These are phyloP conservation scores for Phlyctochytrium bullatum DNA, from an alignment of 192 early-diverging fungal genomes.

Conservation along the genomic window DNA sequence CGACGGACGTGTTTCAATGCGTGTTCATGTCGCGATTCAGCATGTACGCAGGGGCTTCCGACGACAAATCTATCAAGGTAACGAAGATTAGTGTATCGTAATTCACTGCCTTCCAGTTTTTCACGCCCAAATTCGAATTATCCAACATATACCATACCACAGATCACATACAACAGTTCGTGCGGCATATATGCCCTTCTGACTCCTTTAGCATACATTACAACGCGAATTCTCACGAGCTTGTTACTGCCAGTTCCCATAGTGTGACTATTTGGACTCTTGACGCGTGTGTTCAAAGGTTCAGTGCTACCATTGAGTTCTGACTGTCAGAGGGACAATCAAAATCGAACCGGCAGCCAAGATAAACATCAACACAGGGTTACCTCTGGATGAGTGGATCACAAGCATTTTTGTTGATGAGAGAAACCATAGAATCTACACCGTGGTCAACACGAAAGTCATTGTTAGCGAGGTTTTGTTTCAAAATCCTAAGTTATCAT, in stretches of 20 bases:
- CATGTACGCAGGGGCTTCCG: slow-evolving; percentile 34
- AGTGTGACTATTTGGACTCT: slow-evolving; percentile 19
- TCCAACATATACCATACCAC: slow-evolving; percentile 26
- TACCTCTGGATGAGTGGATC: slow-evolving; percentile 47
- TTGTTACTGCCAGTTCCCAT: slow-evolving; percentile 44
- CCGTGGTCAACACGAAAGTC: slow-evolving; percentile 39
- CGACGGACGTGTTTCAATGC: slow-evolving; percentile 26
- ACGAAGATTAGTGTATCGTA: neutral
- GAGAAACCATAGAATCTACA: slow-evolving; percentile 27
- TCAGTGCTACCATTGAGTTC: neutral
- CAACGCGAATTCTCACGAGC: slow-evolving; percentile 25
- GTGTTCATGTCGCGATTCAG: slow-evolving; percentile 29
- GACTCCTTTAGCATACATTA: slow-evolving; percentile 29
- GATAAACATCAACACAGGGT: slow-evolving; percentile 18
- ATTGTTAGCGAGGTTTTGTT: slow-evolving; percentile 22
- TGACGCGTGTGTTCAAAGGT: slow-evolving; percentile 23
- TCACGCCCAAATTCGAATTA: slow-evolving; percentile 44
- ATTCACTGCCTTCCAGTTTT: slow-evolving; percentile 36
- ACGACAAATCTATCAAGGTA: slow-evolving; percentile 36
- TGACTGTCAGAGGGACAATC: slow-evolving; percentile 20
- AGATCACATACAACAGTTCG: slow-evolving; percentile 36
- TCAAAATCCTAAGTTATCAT: neutral
- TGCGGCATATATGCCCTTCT: neutral
- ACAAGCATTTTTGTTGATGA: slow-evolving; percentile 32
- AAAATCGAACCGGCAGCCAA: slow-evolving; percentile 22